These are phyloP conservation scores for Hanseniaspora sp. DNA, from an alignment of 1,139 yeast species.

Conservation along the genomic window DNA sequence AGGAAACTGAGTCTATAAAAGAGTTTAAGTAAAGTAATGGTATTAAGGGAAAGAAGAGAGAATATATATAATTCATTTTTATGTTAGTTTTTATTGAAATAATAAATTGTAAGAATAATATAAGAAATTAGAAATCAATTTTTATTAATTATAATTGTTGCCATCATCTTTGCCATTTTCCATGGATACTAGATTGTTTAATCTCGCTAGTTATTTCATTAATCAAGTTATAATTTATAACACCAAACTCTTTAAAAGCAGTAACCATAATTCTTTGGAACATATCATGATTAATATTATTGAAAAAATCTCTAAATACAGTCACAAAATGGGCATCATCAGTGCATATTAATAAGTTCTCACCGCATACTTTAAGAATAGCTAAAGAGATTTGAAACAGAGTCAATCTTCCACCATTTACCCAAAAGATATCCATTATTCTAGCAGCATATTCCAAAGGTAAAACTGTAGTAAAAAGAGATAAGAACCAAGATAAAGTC, in stretches of 20 bases:
- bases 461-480: conserved; percentile 83
- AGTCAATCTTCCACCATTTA: conserved; percentile 72
- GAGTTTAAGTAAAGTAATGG: neutral
- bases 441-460: conserved; percentile 89
- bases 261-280: conserved; percentile 86
- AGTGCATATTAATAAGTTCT: conserved; percentile 60
- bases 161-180: neutral
- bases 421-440: conserved; percentile 79
- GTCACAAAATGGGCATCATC: conserved; percentile 92
- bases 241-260: conserved; percentile 82
- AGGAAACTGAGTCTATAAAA: neutral
- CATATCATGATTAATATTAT: conserved; percentile 62
- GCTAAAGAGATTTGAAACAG: conserved; percentile 91
- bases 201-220: conserved; percentile 43
- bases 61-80: too few species aligned
- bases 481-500: conserved; percentile 91
- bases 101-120: too few species aligned
- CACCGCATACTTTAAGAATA: conserved; percentile 74
- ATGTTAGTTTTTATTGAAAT: too few species aligned
- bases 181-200: neutral
- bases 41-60: neutral
- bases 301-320: conserved; percentile 70
- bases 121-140: too few species aligned
- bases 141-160: too few species aligned
- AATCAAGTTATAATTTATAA: conserved; percentile 65